These are phyloP conservation scores for Sarcodon sp. DNA, from an alignment of 768 basidiomycete genomes.

Conservation along the genomic window DNA sequence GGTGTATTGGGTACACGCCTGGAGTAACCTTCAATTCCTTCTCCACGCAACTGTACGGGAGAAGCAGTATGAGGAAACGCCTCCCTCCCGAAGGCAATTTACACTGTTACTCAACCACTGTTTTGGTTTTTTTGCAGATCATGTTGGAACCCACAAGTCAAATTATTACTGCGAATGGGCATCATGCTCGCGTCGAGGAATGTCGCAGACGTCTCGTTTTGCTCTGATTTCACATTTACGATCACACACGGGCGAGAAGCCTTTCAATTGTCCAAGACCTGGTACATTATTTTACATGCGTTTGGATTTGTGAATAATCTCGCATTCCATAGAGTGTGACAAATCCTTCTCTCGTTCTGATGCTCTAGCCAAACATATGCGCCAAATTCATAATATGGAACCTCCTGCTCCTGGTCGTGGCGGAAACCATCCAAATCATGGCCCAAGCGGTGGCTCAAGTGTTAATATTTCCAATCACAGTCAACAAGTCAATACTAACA, in stretches of 20 bases:
- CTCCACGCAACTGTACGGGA: too few species aligned
- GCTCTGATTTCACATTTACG: constrained; percentile 85
- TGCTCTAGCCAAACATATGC: constrained; percentile 87
- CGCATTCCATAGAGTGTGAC: constrained; percentile 62
- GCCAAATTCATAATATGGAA: constrained; percentile 71
- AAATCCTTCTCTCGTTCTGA: constrained; percentile 93
- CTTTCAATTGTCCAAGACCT: constrained; percentile 71
- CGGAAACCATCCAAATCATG: constrained; percentile 20
- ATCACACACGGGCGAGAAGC: constrained; percentile 91
- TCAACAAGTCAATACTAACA: constrained; percentile 1
- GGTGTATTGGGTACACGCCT: too few species aligned
- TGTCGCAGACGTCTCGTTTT: constrained; percentile 81
- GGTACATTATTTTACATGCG: constrained; percentile 32
- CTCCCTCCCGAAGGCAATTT: too few species aligned
- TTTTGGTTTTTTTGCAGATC: constrained; percentile 29
- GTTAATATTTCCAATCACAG: constrained; percentile 33
- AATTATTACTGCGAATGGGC: constrained; percentile 87
- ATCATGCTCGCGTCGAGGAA: constrained; percentile 65
- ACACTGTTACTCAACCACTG: background rate
- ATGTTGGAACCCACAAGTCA: constrained; percentile 76
- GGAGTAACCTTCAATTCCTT: too few species aligned
- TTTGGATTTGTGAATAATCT: background rate
- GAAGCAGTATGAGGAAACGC: background rate
- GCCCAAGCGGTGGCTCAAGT: constrained; percentile 36
- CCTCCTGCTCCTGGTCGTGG: constrained; percentile 66